Conservation (phyloP, 2,329 filamentous ascomycete species). For the Rhinocladiella mackenziei region DNA sequence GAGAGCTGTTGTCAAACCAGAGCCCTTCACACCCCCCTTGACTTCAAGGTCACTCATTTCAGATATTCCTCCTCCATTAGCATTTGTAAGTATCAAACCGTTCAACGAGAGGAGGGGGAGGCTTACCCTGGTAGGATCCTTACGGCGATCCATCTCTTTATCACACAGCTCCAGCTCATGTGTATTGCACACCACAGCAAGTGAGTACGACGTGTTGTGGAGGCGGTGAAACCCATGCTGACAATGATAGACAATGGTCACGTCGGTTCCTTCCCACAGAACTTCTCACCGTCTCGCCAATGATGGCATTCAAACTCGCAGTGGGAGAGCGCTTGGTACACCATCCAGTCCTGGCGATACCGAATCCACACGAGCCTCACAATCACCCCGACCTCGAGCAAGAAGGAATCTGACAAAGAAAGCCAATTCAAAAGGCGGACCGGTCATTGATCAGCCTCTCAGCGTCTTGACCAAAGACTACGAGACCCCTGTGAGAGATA, state of each 20-base stretch:
- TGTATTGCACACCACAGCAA: slow-evolving; percentile 23
- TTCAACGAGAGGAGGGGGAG: background rate
- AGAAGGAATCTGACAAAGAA: slow-evolving; percentile 26
- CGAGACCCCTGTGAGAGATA: slow-evolving; percentile 66
- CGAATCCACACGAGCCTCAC: slow-evolving; percentile 29
- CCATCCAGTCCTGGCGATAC: slow-evolving; percentile 19
- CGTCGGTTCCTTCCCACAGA: slow-evolving; percentile 16
- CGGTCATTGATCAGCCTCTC: slow-evolving; percentile 58
- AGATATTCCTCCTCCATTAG: slow-evolving; percentile 7
- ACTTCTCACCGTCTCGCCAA: slow-evolving; percentile 15
- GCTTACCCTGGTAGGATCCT: slow-evolving; percentile 20
- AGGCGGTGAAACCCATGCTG: slow-evolving; percentile 5
- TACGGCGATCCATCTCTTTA: slow-evolving; percentile 28
- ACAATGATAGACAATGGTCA: slow-evolving; percentile 16
- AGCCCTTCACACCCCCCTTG: slow-evolving; percentile 24
- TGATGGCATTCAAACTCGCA: slow-evolving; percentile 24
- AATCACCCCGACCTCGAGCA: slow-evolving; percentile 37
- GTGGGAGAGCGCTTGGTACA: slow-evolving; percentile 26
- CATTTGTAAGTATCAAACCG: slow-evolving; percentile 23
- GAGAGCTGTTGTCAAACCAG: slow-evolving; percentile 6
- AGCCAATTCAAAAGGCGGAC: slow-evolving; percentile 25
- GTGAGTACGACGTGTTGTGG: slow-evolving; percentile 14
- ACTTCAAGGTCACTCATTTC: slow-evolving; percentile 11
- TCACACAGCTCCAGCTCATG: slow-evolving; percentile 18
- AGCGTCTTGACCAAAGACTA: slow-evolving; percentile 65